Evolutionary conservation across 2,329 filamentous ascomycete genomes (phyloP).

Genomic region (Microsporum audouinii): DNA sequence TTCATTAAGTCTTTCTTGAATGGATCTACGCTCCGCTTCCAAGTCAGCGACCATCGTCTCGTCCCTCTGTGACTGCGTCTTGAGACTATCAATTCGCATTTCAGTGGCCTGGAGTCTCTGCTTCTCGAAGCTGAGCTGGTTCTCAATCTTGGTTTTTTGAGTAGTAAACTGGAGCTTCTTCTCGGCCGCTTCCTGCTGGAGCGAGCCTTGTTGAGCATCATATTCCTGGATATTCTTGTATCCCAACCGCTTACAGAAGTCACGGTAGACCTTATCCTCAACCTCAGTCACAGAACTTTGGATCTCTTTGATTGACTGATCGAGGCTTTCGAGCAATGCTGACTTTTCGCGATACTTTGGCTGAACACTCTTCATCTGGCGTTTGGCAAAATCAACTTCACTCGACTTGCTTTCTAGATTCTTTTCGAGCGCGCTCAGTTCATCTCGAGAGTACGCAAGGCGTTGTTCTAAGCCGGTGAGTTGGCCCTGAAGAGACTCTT

Average conservation of each 20-base stretch:
- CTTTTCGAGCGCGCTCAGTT: slow-evolving; percentile 65
- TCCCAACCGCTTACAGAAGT: slow-evolving; percentile 76
- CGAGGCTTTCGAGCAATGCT: slow-evolving; percentile 53
- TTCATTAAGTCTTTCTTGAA: slow-evolving; percentile 60
- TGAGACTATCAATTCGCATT: slow-evolving; percentile 56
- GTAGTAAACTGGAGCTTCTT: slow-evolving; percentile 78
- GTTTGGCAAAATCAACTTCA: slow-evolving; percentile 61
- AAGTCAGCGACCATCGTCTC: slow-evolving; percentile 59
- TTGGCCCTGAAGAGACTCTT: slow-evolving; percentile 71
- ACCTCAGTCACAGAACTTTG: slow-evolving; percentile 61
- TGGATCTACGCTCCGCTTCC: slow-evolving; percentile 58
- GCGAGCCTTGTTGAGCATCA: slow-evolving; percentile 79
- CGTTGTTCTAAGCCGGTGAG: slow-evolving; percentile 69
- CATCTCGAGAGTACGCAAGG: slow-evolving; percentile 58
- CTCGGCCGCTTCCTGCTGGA: slow-evolving; percentile 80
- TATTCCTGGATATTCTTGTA: slow-evolving; percentile 87
- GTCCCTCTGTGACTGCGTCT: slow-evolving; percentile 55
- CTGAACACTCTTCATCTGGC: slow-evolving; percentile 61
- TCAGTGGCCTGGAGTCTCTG: slow-evolving; percentile 60
- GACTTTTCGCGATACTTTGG: slow-evolving; percentile 68
- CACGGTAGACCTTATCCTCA: slow-evolving; percentile 75
- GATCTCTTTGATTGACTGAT: slow-evolving; percentile 44
- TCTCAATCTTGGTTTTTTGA: slow-evolving; percentile 55
- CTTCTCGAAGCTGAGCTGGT: slow-evolving; percentile 53
- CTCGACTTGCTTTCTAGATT: slow-evolving; percentile 77